These are phyloP conservation scores for Neurospora sp. DNA, from an alignment of 495 filamentous ascomycete species.

Conservation along the genomic window DNA sequence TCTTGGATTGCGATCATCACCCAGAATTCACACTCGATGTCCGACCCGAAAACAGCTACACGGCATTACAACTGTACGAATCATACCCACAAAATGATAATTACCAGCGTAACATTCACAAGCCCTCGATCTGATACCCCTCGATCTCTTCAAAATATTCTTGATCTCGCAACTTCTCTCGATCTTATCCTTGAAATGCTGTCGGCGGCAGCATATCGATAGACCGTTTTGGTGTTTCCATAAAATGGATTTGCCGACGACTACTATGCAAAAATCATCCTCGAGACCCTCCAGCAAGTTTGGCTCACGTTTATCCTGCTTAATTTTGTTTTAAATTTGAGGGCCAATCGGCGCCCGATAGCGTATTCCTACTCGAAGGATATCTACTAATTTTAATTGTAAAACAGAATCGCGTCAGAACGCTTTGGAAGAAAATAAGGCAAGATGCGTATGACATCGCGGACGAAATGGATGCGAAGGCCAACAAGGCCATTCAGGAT, in stretches of 20 bases:
- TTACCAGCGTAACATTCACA: background rate
- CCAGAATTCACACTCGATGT: background rate
- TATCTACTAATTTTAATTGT: background rate
- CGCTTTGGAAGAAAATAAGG: background rate
- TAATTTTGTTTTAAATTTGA: background rate
- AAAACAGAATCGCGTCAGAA: background rate
- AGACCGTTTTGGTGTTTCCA: background rate
- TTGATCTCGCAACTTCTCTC: background rate
- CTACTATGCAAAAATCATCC: background rate
- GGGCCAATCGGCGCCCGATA: background rate
- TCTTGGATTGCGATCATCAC: background rate
- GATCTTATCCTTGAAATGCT: background rate
- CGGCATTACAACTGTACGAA: background rate
- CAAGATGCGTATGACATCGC: background rate
- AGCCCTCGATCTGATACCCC: background rate
- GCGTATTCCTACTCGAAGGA: background rate
- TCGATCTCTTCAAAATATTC: background rate
- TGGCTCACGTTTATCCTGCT: background rate
- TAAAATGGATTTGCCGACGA: background rate
- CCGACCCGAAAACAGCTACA: background rate
- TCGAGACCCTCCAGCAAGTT: background rate
- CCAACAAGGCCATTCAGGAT: background rate
- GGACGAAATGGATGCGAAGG: background rate
- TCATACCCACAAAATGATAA: background rate
- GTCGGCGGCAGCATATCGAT: background rate